These are phyloP conservation scores for Rhodotorula sp. DNA, from an alignment of 1,284 basidiomycete genomes.

Conservation along the genomic window DNA sequence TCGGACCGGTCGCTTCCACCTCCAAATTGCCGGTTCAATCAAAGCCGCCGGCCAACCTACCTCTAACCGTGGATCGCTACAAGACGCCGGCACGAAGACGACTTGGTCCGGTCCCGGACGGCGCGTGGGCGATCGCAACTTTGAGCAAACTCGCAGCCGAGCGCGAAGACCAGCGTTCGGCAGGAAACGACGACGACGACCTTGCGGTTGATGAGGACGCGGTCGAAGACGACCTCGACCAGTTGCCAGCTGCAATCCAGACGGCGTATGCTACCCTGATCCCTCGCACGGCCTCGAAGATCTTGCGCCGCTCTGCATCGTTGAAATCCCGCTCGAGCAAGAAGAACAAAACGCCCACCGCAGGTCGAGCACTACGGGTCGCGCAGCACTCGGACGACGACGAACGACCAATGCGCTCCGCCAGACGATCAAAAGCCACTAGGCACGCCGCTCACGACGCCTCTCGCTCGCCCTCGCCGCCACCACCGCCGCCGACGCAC, in stretches of 20 bases:
- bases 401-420: no score
- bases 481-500: not conserved
- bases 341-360: not conserved
- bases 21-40: not conserved
- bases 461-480: no score
- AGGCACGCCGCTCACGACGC: no score
- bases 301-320: not conserved
- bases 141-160: not conserved
- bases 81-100: not conserved
- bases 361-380: not conserved
- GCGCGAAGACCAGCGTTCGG: not conserved
- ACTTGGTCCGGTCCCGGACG: not conserved
- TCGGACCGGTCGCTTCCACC: not conserved
- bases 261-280: not conserved
- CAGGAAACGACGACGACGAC: not conserved
- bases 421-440: no score
- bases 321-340: not conserved
- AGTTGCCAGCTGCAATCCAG: not conserved
- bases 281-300: constrained; percentile 1
- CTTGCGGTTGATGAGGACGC: not conserved
- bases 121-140: not conserved
- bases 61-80: not conserved
- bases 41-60: not conserved
- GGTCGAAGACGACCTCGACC: not conserved
- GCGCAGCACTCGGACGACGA: no score